A percentile compares a stretch with the other conserved stretches of the same genome.
Conservation (phyloP, 768 basidiomycete species). For the Trametes coccinea region DNA sequence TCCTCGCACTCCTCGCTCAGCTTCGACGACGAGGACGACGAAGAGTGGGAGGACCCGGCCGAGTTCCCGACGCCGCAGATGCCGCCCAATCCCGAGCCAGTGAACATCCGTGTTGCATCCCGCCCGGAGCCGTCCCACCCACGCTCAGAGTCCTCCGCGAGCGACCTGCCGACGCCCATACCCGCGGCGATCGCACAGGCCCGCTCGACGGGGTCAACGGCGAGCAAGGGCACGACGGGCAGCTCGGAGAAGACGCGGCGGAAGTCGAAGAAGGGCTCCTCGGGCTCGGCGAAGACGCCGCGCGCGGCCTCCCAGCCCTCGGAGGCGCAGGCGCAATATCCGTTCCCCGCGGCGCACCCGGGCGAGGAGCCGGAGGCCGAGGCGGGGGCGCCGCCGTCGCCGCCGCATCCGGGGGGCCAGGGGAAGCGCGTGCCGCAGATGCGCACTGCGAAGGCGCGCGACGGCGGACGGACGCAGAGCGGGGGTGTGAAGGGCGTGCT, state of each 20-base stretch:
- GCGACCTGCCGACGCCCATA: not conserved
- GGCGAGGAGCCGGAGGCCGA: conserved; percentile 26
- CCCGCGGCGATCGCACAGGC: conserved; percentile 19
- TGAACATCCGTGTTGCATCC: not conserved
- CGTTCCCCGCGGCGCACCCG: conserved; percentile 57
- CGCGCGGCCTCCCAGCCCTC: conserved; percentile 3
- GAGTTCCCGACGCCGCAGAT: conserved; percentile 25
- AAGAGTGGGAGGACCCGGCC: conserved; percentile 65
- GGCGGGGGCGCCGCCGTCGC: conserved; percentile 20
- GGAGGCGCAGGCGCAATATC: conserved; percentile 46
- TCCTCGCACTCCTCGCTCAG: conserved; percentile 34
- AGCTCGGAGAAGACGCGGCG: conserved; percentile 30
- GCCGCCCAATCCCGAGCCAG: conserved; percentile 1
- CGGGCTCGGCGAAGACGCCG: conserved; percentile 12
- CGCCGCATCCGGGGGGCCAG: conserved; percentile 6
- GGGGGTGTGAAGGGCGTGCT: conserved; percentile 79
- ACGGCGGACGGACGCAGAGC: conserved; percentile 83
- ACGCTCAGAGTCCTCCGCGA: not conserved
- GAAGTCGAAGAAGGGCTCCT: conserved; percentile 41
- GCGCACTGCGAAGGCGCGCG: conserved; percentile 72
- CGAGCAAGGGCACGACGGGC: conserved; percentile 18
- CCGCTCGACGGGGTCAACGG: conserved; percentile 25
- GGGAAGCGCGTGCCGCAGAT: conserved; percentile 51
- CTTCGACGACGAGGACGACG: conserved; percentile 48
- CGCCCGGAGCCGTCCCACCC: not conserved